Evolutionary conservation across 2,329 filamentous ascomycete genomes (phyloP).

Genomic region (Fusarium sp.): DNA sequence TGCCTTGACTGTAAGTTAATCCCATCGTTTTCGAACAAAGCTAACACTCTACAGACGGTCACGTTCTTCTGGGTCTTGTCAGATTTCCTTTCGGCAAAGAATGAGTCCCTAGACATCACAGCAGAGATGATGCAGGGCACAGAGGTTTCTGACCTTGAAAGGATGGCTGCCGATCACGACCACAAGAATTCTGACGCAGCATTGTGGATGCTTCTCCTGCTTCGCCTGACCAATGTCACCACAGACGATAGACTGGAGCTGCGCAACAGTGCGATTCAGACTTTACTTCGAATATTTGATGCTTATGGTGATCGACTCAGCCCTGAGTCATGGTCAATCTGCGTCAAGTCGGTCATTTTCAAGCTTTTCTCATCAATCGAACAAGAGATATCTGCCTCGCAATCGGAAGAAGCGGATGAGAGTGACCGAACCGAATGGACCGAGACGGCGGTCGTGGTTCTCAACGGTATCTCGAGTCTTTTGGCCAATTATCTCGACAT

Average conservation of each 20-base stretch:
- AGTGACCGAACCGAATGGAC: constrained; percentile 71
- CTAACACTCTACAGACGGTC: constrained; percentile 70
- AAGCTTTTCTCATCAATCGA: constrained; percentile 79
- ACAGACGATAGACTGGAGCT: constrained; percentile 79
- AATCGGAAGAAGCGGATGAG: constrained; percentile 53
- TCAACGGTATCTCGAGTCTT: constrained; percentile 78
- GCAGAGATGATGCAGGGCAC: constrained; percentile 65
- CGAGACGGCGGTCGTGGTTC: constrained; percentile 79
- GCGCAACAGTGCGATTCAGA: constrained; percentile 90
- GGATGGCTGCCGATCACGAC: constrained; percentile 69
- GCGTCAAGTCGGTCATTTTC: constrained; percentile 84
- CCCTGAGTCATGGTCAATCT: constrained; percentile 84
- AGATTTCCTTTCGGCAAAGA: constrained; percentile 79
- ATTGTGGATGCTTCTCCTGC: constrained; percentile 81
- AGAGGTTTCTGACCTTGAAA: constrained; percentile 63
- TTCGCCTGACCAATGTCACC: constrained; percentile 78
- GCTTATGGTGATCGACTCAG: constrained; percentile 86
- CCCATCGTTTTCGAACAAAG: too few relatives aligned
- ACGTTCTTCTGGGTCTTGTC: constrained; percentile 97
- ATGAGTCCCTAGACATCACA: constrained; percentile 68
- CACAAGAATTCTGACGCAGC: constrained; percentile 74
- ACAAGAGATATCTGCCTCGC: constrained; percentile 59
- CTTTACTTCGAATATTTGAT: constrained; percentile 89
- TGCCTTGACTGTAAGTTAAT: constrained; percentile 78
- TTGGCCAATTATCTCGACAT: constrained; percentile 82